Conservation (phyloP, 768 basidiomycete species). For the Termitomyces sp. region DNA sequence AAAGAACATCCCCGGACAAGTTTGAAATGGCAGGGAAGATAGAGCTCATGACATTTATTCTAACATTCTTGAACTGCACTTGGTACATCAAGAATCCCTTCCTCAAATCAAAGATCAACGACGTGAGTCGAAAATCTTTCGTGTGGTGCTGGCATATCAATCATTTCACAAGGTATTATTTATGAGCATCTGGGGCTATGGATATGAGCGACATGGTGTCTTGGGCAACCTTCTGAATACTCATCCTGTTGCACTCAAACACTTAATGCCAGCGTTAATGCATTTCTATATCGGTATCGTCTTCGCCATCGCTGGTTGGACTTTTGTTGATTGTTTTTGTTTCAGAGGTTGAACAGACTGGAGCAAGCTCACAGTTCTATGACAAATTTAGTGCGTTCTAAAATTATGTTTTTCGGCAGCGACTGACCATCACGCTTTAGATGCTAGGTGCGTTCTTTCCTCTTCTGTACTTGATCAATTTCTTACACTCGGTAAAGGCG, state of each 20-base stretch:
- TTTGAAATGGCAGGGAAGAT: slow-evolving; percentile 83
- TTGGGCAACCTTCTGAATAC: slow-evolving; percentile 81
- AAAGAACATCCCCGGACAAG: slow-evolving; percentile 65
- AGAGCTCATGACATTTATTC: slow-evolving; percentile 79
- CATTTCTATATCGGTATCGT: slow-evolving; percentile 88
- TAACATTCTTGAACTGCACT: slow-evolving; percentile 91
- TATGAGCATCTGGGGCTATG: slow-evolving; percentile 68
- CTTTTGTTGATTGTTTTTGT: not conserved
- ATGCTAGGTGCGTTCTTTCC: slow-evolving; percentile 12
- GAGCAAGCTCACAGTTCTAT: slow-evolving; percentile 97
- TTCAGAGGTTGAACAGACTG: slow-evolving; percentile 94
- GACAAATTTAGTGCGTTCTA: slow-evolving; percentile 88
- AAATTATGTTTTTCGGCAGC: not conserved
- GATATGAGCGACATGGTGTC: slow-evolving; percentile 63
- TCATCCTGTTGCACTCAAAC: slow-evolving; percentile 79
- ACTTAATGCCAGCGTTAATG: slow-evolving; percentile 89
- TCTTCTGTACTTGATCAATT: not conserved
- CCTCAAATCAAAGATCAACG: slow-evolving; percentile 93
- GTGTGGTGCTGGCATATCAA: not conserved
- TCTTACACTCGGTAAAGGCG: slow-evolving; percentile 42
- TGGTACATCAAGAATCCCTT: slow-evolving; percentile 99
- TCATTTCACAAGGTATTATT: slow-evolving; percentile 56
- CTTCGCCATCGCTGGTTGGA: not conserved
- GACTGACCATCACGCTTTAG: not conserved
- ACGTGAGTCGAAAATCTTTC: slow-evolving; percentile 44